These are phyloP conservation scores for Amanita polypyramis DNA, from an alignment of 768 basidiomycete genomes.

Conservation along the genomic window DNA sequence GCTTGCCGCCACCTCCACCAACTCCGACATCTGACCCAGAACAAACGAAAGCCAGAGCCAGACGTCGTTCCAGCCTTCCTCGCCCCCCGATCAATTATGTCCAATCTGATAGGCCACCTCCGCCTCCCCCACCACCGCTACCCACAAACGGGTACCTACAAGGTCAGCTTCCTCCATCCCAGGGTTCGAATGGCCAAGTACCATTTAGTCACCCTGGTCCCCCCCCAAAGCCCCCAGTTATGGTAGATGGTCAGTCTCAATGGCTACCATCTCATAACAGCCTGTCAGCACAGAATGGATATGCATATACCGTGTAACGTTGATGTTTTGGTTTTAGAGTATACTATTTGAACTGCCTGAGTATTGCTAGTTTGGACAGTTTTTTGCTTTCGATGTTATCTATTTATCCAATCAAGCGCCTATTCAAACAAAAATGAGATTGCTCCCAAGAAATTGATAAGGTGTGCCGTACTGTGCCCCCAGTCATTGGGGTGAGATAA, in stretches of 20 bases:
- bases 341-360: background rate
- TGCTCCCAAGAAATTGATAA: background rate
- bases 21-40: constrained; percentile 14
- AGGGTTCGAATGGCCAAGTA: constrained; percentile 13
- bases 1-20: constrained; percentile 20
- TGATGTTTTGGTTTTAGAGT: background rate
- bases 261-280: constrained; percentile 20
- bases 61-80: constrained; percentile 41
- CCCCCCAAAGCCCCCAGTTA: constrained; percentile 29
- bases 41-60: constrained; percentile 15
- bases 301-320: constrained; percentile 1
- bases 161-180: constrained; percentile 22
- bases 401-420: background rate
- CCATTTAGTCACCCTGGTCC: constrained; percentile 27
- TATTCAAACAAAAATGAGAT: background rate
- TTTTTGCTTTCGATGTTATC: background rate
- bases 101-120: constrained; percentile 18
- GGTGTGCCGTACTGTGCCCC: too few relatives aligned
- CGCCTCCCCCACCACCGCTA: constrained; percentile 25
- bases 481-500: too few relatives aligned
- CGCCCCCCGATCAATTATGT: constrained; percentile 33
- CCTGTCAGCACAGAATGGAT: constrained; percentile 4
- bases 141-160: constrained; percentile 22
- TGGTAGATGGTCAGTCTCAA: constrained; percentile 23
- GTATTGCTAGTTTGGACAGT: background rate